Conservation (phyloP, 2,329 filamentous ascomycete genomes). For the Paraconiothyrium sp. region DNA sequence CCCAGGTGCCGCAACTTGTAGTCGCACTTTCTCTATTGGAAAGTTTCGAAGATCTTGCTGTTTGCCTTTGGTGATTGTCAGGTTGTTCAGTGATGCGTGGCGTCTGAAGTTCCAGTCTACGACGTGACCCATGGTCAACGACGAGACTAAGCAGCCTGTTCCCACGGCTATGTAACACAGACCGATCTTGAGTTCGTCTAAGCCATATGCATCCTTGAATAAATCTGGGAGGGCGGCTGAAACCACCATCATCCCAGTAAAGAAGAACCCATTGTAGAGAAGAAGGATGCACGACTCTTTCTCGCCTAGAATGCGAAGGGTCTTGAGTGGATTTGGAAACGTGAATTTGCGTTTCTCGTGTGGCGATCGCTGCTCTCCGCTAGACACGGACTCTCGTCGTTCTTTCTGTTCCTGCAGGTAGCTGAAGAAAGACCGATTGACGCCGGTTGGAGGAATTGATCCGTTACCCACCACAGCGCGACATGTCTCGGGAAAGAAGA, state of each 20-base stretch:
- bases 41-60: constrained; percentile 63
- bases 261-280: constrained; percentile 45
- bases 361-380: not conserved
- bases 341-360: constrained; percentile 29
- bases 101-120: constrained; percentile 79
- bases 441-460: constrained; percentile 42
- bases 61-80: constrained; percentile 69
- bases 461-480: constrained; percentile 56
- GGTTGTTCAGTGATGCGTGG: constrained; percentile 68
- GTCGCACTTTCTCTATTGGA: constrained; percentile 59
- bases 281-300: constrained; percentile 45
- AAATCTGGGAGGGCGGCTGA: constrained; percentile 38
- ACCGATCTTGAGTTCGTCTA: constrained; percentile 41
- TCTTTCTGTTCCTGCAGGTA: constrained; percentile 40
- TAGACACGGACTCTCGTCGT: constrained; percentile 13
- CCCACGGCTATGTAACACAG: constrained; percentile 45
- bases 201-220: constrained; percentile 37
- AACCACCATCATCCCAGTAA: constrained; percentile 44
- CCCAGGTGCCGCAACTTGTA: constrained; percentile 52
- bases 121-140: constrained; percentile 47
- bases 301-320: constrained; percentile 39
- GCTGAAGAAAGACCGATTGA: constrained; percentile 42
- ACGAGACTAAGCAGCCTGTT: constrained; percentile 36
- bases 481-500: constrained; percentile 56
- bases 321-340: constrained; percentile 39